Percentiles rank a stretch among this genome's conserved stretches.
Conservation (phyloP, 192 early-diverging fungal genomes). For the Entomortierella chlamydospora region DNA sequence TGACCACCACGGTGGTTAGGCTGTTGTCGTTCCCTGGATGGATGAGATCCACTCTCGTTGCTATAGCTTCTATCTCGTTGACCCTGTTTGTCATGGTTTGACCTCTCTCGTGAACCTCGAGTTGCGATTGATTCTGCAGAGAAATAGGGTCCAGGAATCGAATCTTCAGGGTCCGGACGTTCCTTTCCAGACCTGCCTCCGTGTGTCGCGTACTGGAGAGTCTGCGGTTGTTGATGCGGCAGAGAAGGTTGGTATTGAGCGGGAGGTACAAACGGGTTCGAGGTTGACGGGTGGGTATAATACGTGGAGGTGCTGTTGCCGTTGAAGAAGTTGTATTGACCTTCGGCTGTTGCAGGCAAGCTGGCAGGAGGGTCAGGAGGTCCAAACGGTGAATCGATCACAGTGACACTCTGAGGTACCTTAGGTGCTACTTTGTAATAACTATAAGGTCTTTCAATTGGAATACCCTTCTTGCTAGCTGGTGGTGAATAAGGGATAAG, state of each 20-base stretch:
- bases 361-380: slow-evolving; percentile 5
- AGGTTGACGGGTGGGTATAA: slow-evolving; percentile 25
- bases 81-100: not conserved
- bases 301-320: slow-evolving; percentile 4
- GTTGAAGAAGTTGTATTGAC: not conserved
- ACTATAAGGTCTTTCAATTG: slow-evolving; percentile 44
- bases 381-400: slow-evolving; percentile 44
- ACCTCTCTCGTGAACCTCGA: not conserved
- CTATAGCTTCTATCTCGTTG: not conserved
- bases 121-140: not conserved
- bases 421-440: slow-evolving; percentile 44
- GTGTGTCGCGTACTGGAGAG: not conserved
- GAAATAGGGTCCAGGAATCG: not conserved
- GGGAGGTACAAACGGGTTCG: slow-evolving; percentile 34
- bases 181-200: slow-evolving; percentile 3
- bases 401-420: slow-evolving; percentile 31
- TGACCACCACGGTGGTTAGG: not conserved
- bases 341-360: not conserved
- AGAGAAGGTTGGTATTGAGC: slow-evolving; percentile 19
- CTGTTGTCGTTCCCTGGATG: slow-evolving; percentile 3
- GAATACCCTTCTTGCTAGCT: slow-evolving; percentile 23
- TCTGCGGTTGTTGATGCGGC: slow-evolving; percentile 2
- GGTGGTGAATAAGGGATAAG: slow-evolving; percentile 17
- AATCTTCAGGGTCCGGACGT: slow-evolving; percentile 24
- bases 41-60: not conserved